Evolutionary conservation across 1,284 basidiomycete species (phyloP).

Genomic region (Fomitopsis schrenkii): DNA sequence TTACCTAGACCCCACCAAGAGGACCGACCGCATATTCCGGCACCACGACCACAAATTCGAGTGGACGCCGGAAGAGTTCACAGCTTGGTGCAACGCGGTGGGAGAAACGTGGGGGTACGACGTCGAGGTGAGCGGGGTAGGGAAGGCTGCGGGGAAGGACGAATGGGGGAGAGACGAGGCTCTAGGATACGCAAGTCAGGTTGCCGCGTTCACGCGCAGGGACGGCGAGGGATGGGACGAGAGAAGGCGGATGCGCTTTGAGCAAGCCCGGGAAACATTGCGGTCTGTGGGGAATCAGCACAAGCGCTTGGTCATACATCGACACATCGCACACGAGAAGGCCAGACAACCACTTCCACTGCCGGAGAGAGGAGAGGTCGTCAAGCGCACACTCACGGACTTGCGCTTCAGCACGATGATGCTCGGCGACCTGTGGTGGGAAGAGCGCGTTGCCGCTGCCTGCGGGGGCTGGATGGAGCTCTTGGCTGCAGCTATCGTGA

Average conservation of each 20-base stretch:
- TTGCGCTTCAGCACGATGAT: conserved; percentile 46
- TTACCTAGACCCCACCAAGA: conserved; percentile 67
- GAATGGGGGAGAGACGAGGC: conserved; percentile 63
- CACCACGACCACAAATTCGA: conserved; percentile 92
- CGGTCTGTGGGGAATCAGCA: conserved; percentile 33
- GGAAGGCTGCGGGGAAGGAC: conserved; percentile 53
- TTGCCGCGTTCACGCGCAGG: conserved; percentile 61
- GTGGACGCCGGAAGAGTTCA: conserved; percentile 84
- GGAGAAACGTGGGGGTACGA: conserved; percentile 77
- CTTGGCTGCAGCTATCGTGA: conserved; percentile 46
- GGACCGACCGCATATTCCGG: conserved; percentile 73
- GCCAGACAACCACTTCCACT: conserved; percentile 39
- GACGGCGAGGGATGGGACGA: conserved; percentile 29
- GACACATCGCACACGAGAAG: conserved; percentile 46
- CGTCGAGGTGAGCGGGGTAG: conserved; percentile 53
- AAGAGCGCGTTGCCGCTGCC: conserved; percentile 46
- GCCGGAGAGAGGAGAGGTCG: conserved; percentile 45
- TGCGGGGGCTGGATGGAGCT: conserved; percentile 71
- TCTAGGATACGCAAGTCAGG: conserved; percentile 68
- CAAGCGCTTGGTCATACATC: conserved; percentile 45
- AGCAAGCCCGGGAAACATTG: conserved; percentile 26
- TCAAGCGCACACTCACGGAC: conserved; percentile 51
- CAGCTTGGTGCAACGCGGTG: conserved; percentile 58
- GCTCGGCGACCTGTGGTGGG: conserved; percentile 70
- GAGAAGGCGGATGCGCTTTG: conserved; percentile 34